Evolutionary conservation across 1,284 basidiomycete genomes (phyloP).

Genomic region (Moniliella sp.): DNA sequence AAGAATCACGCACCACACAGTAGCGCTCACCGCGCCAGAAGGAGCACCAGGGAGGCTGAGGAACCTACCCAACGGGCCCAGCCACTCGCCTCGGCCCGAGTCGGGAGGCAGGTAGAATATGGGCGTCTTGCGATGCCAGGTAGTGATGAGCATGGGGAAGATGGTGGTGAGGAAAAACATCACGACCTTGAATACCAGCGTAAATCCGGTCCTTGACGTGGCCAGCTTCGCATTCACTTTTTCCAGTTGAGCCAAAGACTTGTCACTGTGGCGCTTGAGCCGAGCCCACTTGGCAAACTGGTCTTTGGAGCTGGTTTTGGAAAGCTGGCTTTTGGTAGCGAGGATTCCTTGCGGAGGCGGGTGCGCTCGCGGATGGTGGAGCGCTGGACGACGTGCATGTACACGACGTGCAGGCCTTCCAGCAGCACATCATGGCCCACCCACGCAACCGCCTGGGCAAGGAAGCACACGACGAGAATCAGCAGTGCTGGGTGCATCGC

Average conservation of each 20-base stretch:
- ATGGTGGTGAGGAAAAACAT: constrained; percentile 21
- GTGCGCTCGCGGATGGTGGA: constrained; percentile 7
- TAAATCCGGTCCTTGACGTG: constrained; percentile 8
- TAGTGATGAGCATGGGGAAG: constrained; percentile 22
- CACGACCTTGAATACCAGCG: constrained; percentile 14
- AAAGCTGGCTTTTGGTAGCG: constrained; percentile 59
- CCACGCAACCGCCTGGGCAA: constrained; percentile 6
- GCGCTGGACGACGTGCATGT: constrained; percentile 10
- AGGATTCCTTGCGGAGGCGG: constrained; percentile 13
- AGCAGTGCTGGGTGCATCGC: constrained; percentile 20
- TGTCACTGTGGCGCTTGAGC: constrained; percentile 69
- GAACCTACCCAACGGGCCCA: constrained; percentile 7
- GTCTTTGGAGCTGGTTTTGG: constrained; percentile 78
- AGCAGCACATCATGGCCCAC: constrained; percentile 11
- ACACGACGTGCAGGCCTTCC: constrained; percentile 7
- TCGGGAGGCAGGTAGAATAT: constrained; percentile 30
- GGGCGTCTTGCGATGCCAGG: constrained; percentile 23
- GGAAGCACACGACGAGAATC: constrained; percentile 11
- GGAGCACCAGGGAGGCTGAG: constrained; percentile 8
- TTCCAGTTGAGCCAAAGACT: constrained; percentile 77
- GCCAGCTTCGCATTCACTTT: constrained; percentile 41
- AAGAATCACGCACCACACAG: constrained; percentile 1
- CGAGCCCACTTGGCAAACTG: constrained; percentile 98
- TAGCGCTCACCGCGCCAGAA: constrained; percentile 2
- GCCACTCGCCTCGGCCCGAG: constrained; percentile 4